These are phyloP conservation scores for Penicillium arizonense DNA, from an alignment of 495 filamentous ascomycete genomes.

Conservation along the genomic window DNA sequence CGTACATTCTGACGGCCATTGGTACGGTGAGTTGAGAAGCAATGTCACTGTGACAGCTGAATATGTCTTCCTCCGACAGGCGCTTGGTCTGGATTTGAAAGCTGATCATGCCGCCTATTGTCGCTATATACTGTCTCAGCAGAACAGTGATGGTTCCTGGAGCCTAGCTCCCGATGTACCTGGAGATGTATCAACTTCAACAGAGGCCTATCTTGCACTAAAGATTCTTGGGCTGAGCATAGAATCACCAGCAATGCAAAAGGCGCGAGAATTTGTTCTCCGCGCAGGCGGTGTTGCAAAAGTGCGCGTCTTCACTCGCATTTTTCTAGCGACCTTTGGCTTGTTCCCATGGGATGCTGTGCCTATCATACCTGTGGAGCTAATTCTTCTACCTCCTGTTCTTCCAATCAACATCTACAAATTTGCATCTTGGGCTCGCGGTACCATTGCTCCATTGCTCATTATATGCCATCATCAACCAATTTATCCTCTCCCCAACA, in stretches of 20 bases:
- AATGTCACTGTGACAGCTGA: conserved; percentile 37
- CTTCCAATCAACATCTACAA: conserved; percentile 37
- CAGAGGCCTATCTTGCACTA: conserved; percentile 42
- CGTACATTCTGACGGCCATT: conserved; percentile 32
- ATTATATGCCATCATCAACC: conserved; percentile 36
- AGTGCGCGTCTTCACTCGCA: conserved; percentile 37
- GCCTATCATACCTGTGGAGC: conserved; percentile 38
- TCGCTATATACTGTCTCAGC: conserved; percentile 23
- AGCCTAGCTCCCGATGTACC: conserved; percentile 30
- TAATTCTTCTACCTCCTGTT: conserved; percentile 33
- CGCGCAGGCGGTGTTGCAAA: conserved; percentile 34
- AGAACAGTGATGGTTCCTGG: conserved; percentile 41
- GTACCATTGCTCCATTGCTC: conserved; percentile 33
- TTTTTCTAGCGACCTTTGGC: conserved; percentile 42
- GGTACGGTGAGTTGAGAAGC: conserved; percentile 33
- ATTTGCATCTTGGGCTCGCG: conserved; percentile 37
- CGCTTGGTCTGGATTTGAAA: conserved; percentile 21
- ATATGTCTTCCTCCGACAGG: conserved; percentile 33
- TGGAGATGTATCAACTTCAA: conserved; percentile 36
- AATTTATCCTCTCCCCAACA: conserved; percentile 34
- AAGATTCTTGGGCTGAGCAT: conserved; percentile 32
- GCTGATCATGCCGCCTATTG: conserved; percentile 10
- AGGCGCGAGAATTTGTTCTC: conserved; percentile 28
- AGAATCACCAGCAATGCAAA: conserved; percentile 20
- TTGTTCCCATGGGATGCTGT: conserved; percentile 40